A percentile compares a stretch with the other conserved stretches of the same genome.
Evolutionary conservation across 139 green algal genomes (phyloP).

Genomic region (Micractinium sp.): DNA sequence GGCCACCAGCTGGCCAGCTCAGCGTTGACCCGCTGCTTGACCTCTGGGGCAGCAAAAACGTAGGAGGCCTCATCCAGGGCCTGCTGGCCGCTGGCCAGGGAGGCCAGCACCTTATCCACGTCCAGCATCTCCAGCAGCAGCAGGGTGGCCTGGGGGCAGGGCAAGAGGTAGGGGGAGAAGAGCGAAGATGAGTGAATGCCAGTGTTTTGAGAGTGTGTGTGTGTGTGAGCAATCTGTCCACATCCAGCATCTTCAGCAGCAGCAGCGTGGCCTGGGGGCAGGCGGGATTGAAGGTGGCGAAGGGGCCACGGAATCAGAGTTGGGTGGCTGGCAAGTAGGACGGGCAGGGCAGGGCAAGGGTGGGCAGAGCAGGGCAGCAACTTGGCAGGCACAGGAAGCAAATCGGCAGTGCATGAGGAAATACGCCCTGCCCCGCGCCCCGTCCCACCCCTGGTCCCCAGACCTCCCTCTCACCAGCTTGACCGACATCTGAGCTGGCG

Average conservation of each 20-base stretch:
- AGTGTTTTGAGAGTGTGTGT: not conserved
- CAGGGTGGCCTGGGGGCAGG: constrained; percentile 40
- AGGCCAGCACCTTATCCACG: constrained; percentile 40
- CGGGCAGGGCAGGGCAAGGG: too few relatives aligned
- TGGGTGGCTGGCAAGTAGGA: too few relatives aligned
- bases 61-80: not conserved
- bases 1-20: constrained; percentile 40
- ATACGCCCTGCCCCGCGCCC: not conserved
- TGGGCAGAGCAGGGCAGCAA: not conserved
- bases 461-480: constrained; percentile 24
- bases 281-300: too few relatives aligned
- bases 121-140: constrained; percentile 64
- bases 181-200: too few relatives aligned
- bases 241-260: too few relatives aligned
- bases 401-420: not conserved
- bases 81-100: constrained; percentile 11
- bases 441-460: not conserved
- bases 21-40: constrained; percentile 17
- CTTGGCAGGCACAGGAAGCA: not conserved
- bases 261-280: too few relatives aligned
- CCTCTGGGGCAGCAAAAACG: constrained; percentile 24
- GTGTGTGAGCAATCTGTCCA: too few relatives aligned
- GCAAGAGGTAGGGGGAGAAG: not conserved
- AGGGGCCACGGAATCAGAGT: too few relatives aligned
- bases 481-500: constrained; percentile 8